Base-by-base conservation (phyloP, 306 rosid genomes). In the Herpetospermum pedunculosum region DNA sequence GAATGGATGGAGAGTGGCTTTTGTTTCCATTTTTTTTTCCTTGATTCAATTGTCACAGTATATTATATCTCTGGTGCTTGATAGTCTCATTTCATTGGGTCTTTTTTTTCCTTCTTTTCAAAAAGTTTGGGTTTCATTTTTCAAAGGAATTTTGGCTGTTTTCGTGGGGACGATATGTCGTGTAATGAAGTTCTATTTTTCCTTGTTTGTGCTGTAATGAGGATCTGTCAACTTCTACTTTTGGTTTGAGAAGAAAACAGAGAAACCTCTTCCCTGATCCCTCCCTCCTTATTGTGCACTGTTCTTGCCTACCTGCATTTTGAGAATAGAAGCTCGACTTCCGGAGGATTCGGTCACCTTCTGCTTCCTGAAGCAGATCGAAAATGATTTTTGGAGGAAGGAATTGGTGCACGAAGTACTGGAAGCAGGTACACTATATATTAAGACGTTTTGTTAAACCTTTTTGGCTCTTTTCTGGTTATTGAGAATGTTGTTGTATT, bases 21-120 rank as follows among this genome's bases (percentile, higher is more conserved):
- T 60, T 75, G 70, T 49, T 75, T 80, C 82, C 55, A 53, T 77
- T 73, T 81, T 73, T 46, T 77, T 81, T 78, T 82, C 76, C 77
- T 80, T 75, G 35, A 81, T 82, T 88, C 78, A 75, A 70, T 86
- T 80, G 81, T 77, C 50, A 81, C 21, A 19, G 83, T 57, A 77
- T 80, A 77, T 72, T 84, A 64, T 60, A 34, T 46, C 50, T 46
- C 50, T 46, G 83, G 40, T 70, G 79, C 70, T 57, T 84, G 65
- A 82, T 73, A 52, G 79, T 55, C 75, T 55, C 30, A 26, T 78
- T 77, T 72, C 79, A 26, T 43, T 19, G 76, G 76, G 55, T 46
- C 70, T 75, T 78, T 75, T 30, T 73, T 65, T 82, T 80, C 64
- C 10, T 25, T 46, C 23, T 70, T 70, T 16, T 18, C 25, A 6